Conservation (phyloP, 495 filamentous ascomycete species). For the Lophium mytilinum region DNA sequence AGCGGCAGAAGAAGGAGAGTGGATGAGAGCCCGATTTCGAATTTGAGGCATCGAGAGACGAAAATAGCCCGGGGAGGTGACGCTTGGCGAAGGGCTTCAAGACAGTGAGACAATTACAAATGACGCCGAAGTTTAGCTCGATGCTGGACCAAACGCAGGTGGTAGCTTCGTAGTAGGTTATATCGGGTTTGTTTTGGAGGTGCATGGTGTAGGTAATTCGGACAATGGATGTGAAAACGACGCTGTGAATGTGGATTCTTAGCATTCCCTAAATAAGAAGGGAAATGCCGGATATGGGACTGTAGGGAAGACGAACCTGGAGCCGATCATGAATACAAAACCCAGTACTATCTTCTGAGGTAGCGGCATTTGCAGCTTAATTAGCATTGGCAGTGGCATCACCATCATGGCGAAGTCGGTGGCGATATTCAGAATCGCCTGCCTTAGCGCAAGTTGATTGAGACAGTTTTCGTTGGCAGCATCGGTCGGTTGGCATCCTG, state of each 20-base stretch:
- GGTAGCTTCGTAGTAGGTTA: background rate
- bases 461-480: background rate
- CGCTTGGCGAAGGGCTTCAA: background rate
- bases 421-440: constrained; percentile 1
- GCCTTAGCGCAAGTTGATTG: background rate
- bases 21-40: background rate
- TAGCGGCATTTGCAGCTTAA: background rate
- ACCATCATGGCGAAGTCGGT: constrained; percentile 4
- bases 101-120: background rate
- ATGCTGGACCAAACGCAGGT: background rate
- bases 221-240: background rate
- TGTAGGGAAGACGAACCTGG: background rate
- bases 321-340: constrained; percentile 8
- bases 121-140: background rate
- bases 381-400: constrained; percentile 2
- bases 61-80: background rate
- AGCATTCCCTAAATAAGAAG: background rate
- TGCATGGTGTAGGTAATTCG: background rate
- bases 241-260: background rate
- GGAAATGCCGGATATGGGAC: background rate
- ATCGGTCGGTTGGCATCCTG: background rate
- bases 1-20: background rate
- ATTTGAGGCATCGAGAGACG: background rate
- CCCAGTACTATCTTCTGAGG: constrained; percentile 3
- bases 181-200: background rate